Evolutionary conservation across 2,329 filamentous ascomycete species (phyloP).

Genomic region (Coniochaeta hoffmannii): DNA sequence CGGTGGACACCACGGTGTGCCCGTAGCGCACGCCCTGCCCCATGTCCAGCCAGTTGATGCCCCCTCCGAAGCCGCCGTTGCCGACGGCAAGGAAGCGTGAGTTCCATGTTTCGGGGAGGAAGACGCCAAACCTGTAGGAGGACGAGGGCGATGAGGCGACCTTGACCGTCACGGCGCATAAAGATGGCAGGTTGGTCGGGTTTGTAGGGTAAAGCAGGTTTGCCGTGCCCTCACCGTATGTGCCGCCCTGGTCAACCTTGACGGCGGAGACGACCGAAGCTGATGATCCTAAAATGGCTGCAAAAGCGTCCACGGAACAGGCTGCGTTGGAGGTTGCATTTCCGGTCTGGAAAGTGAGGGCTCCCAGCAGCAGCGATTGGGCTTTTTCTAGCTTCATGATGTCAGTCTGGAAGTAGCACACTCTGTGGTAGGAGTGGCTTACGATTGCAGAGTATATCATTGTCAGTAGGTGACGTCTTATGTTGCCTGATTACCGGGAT

Average conservation of each 20-base stretch:
- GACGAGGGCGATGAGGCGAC: slow-evolving; percentile 19
- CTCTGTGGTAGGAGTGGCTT: background rate
- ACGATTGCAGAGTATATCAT: background rate
- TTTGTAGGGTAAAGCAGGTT: slow-evolving; percentile 17
- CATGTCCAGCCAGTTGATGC: slow-evolving; percentile 23
- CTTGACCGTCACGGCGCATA: slow-evolving; percentile 24
- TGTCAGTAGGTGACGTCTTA: background rate
- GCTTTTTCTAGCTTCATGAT: background rate
- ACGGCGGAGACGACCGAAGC: background rate
- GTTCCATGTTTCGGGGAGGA: slow-evolving; percentile 25
- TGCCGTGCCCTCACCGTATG: slow-evolving; percentile 14
- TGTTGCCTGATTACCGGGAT: background rate
- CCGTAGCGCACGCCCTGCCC: slow-evolving; percentile 24
- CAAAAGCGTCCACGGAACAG: background rate
- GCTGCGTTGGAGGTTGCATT: background rate
- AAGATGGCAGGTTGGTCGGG: slow-evolving; percentile 21
- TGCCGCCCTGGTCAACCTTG: slow-evolving; percentile 11
- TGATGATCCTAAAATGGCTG: background rate
- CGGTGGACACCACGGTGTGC: slow-evolving; percentile 32
- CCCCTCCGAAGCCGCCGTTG: slow-evolving; percentile 23
- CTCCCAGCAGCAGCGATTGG: background rate
- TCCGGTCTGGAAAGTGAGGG: background rate
- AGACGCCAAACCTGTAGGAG: slow-evolving; percentile 23
- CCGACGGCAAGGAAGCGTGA: slow-evolving; percentile 22
- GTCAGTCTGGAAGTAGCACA: background rate